Conservation (phyloP, 176 grass and related monocot species). For the Carex scoparia region DNA sequence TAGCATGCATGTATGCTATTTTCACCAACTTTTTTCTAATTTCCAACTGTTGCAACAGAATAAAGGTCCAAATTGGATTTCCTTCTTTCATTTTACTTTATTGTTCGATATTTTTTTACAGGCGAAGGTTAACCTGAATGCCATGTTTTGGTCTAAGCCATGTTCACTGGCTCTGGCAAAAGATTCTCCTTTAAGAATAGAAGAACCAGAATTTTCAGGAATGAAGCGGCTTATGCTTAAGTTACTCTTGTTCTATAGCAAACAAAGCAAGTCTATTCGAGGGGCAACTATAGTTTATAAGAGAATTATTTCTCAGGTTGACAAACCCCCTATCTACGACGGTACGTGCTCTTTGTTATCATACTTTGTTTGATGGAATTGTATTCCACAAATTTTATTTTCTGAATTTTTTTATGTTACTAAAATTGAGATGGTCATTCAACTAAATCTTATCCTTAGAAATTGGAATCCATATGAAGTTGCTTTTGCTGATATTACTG, state of each 20-base stretch:
- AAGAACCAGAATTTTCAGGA: conserved; percentile 66
- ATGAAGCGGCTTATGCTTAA: conserved; percentile 68
- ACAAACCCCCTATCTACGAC: conserved; percentile 78
- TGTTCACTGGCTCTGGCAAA: conserved; percentile 73
- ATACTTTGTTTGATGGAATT: neutral
- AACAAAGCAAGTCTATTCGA: conserved; percentile 94
- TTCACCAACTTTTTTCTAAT: neutral
- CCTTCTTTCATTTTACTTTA: neutral
- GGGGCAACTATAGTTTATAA: conserved; percentile 84
- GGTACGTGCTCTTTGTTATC: conserved; percentile 41
- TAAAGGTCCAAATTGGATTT: neutral
- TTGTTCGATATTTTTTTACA: conserved; percentile 40
- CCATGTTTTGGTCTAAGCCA: conserved; percentile 90
- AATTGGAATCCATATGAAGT: neutral
- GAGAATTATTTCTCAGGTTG: conserved; percentile 78
- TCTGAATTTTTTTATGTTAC: neutral
- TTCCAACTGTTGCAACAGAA: neutral
- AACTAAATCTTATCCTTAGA: neutral
- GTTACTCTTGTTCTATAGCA: conserved; percentile 87
- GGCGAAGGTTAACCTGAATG: conserved; percentile 68
- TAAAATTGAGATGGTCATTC: neutral
- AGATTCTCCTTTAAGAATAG: conserved; percentile 66
- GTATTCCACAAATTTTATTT: neutral
- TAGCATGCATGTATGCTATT: neutral
- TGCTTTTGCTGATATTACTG: neutral